Conservation (phyloP, 2,329 filamentous ascomycete genomes). For the Podosphaera xanthii region DNA sequence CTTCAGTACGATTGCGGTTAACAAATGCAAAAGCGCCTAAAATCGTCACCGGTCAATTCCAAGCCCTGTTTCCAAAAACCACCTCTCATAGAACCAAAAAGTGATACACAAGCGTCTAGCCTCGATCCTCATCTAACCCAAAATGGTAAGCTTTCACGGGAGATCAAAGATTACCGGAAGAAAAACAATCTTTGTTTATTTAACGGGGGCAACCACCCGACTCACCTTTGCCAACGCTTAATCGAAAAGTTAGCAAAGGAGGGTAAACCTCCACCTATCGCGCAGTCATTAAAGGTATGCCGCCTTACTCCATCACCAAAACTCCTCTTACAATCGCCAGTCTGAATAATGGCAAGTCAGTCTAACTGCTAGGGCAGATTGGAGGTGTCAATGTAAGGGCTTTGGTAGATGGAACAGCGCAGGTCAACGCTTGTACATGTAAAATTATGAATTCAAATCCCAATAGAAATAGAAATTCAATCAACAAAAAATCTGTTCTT, state of each 20-base stretch:
- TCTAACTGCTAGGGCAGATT: neutral
- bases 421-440: neutral
- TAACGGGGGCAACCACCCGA: neutral
- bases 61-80: neutral
- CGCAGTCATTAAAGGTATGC: neutral
- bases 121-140: neutral
- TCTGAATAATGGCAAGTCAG: neutral
- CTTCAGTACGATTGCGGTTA: neutral
- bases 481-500: neutral
- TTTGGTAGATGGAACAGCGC: neutral
- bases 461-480: neutral
- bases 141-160: neutral
- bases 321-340: neutral
- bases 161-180: neutral
- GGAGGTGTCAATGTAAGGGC: neutral
- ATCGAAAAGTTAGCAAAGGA: constrained; percentile 1
- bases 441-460: neutral
- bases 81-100: neutral
- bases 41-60: neutral
- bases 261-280: neutral
- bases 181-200: neutral
- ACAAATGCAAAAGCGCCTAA: neutral
- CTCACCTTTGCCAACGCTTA: neutral
- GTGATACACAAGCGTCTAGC: neutral
- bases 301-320: neutral